Conservation (phyloP, 495 filamentous ascomycete genomes). For the Zalerion maritima region DNA sequence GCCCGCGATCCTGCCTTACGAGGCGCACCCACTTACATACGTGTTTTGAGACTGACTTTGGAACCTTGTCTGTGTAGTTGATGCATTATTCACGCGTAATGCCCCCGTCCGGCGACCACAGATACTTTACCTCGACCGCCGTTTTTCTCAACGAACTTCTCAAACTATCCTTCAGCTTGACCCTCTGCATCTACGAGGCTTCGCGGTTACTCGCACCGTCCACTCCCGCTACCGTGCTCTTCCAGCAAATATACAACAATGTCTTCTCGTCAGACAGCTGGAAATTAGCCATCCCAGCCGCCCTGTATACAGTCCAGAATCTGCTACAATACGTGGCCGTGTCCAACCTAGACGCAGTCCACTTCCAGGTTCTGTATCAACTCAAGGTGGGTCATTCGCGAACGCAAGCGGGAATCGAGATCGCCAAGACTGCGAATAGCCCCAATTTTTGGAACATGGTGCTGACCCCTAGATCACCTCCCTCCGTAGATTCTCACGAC, state of each 20-base stretch:
- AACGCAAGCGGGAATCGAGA: too few relatives aligned
- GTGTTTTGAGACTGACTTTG: too few relatives aligned
- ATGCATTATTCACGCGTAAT: conserved; percentile 91
- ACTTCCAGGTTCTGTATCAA: conserved; percentile 87
- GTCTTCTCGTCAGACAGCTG: conserved; percentile 90
- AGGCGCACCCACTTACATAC: background rate
- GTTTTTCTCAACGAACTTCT: conserved; percentile 89
- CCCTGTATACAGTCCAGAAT: conserved; percentile 81
- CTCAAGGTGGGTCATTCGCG: too few relatives aligned
- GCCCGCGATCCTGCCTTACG: background rate
- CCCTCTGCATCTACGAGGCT: conserved; percentile 76
- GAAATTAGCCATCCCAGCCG: conserved; percentile 85
- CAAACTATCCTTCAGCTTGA: conserved; percentile 74
- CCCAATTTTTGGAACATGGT: too few relatives aligned
- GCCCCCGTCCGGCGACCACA: conserved; percentile 63
- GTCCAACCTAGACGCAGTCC: conserved; percentile 77
- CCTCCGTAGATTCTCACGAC: conserved; percentile 55
- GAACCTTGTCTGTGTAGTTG: conserved; percentile 44
- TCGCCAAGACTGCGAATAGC: too few relatives aligned
- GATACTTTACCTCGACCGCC: conserved; percentile 86
- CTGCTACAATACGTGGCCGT: conserved; percentile 84
- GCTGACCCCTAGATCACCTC: too few relatives aligned
- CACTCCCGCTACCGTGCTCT: conserved; percentile 62
- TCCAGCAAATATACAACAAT: conserved; percentile 60
- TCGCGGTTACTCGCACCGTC: conserved; percentile 58